Evolutionary conservation across 208 protist genomes (phyloP).

Genomic region (Tritrichomonas musculus): DNA sequence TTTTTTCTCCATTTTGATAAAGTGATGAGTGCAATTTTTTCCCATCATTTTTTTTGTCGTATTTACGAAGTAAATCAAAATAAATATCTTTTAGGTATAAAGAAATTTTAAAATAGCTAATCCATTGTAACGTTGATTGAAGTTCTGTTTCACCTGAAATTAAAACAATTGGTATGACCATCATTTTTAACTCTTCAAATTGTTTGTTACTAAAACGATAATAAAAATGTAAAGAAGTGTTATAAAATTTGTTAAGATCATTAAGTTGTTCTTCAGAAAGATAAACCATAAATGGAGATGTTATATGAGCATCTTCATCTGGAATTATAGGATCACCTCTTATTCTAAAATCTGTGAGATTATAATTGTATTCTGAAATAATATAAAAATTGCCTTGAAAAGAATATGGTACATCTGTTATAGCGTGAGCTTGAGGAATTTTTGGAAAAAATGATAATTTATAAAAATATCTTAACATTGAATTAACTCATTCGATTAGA

Average conservation of each 20-base stretch:
- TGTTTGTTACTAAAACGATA: background rate
- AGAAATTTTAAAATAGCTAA: background rate
- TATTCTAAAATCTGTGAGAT: background rate
- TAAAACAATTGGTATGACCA: background rate
- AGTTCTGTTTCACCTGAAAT: too few relatives aligned
- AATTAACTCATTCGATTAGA: too few relatives aligned
- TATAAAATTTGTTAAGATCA: background rate
- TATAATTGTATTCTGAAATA: background rate
- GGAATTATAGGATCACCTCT: too few relatives aligned
- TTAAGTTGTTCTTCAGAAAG: background rate
- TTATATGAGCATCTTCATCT: background rate
- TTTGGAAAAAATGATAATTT: background rate
- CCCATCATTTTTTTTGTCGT: background rate
- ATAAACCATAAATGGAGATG: background rate
- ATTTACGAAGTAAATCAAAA: background rate
- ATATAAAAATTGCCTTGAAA: background rate
- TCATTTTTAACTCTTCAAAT: background rate
- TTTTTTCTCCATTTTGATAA: background rate
- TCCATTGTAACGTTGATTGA: background rate
- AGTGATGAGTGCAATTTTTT: background rate
- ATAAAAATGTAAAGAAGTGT: background rate
- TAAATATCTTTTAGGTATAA: background rate
- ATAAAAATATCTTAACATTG: background rate
- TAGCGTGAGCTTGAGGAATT: background rate
- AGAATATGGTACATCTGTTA: too few relatives aligned